Conservation (phyloP, 495 filamentous ascomycete species). For the Geoglossum glabrum region DNA sequence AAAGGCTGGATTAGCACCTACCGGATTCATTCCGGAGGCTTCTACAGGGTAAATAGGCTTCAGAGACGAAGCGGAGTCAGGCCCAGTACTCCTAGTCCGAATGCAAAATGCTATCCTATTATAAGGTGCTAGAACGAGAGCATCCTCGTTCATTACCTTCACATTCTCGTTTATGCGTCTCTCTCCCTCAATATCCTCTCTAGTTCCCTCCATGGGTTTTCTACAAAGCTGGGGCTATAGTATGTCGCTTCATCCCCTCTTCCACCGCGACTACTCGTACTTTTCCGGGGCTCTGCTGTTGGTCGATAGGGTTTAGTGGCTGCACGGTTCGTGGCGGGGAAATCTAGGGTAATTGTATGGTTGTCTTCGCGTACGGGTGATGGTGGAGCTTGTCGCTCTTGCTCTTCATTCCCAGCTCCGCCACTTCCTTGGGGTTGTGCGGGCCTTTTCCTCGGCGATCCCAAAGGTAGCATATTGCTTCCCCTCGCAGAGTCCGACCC, state of each 20-base stretch:
- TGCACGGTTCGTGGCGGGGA: neutral
- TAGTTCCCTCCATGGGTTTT: slow-evolving; percentile 3
- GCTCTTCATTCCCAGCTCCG: neutral
- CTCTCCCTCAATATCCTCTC: neutral
- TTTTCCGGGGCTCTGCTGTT: neutral
- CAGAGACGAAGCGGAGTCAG: too few species aligned
- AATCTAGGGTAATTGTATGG: neutral
- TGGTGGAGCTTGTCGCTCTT: neutral
- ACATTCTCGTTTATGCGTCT: neutral
- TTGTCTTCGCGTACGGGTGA: neutral
- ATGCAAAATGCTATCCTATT: neutral
- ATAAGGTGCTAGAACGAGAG: neutral
- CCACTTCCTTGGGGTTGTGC: neutral
- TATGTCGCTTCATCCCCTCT: neutral
- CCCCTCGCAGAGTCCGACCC: neutral
- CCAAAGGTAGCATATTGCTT: neutral
- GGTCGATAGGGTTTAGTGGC: neutral
- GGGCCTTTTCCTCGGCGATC: neutral
- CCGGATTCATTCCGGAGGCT: too few species aligned
- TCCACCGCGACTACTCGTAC: neutral
- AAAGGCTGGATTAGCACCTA: too few species aligned
- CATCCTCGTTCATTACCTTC: neutral
- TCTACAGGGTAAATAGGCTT: too few species aligned
- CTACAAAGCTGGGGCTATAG: slow-evolving; percentile 2
- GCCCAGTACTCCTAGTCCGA: too few species aligned